Conservation (phyloP, 2,329 filamentous ascomycete genomes). For the Aspergillus ruber region DNA sequence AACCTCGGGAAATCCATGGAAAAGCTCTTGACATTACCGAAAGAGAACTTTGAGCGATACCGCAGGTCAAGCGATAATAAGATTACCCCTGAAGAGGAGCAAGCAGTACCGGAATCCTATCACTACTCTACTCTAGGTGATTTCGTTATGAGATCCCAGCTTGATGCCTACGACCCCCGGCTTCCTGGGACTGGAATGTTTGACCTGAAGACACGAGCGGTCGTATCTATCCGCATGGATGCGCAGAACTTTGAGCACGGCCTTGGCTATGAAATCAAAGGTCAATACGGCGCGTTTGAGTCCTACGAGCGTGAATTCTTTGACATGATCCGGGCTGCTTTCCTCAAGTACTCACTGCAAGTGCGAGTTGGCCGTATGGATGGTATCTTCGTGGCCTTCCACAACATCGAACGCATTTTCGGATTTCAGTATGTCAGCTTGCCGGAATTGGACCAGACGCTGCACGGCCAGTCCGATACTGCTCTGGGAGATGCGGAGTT, state of each 20-base stretch:
- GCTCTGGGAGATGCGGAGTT: slow-evolving; percentile 77
- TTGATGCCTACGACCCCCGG: slow-evolving; percentile 81
- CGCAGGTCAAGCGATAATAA: slow-evolving; percentile 61
- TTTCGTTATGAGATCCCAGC: slow-evolving; percentile 89
- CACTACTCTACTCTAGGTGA: slow-evolving; percentile 83
- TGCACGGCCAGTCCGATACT: slow-evolving; percentile 70
- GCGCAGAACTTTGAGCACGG: slow-evolving; percentile 64
- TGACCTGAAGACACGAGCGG: slow-evolving; percentile 90
- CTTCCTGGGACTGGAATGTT: slow-evolving; percentile 90
- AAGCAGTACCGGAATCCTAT: slow-evolving; percentile 67
- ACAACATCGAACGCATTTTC: slow-evolving; percentile 92
- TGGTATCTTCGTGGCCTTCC: slow-evolving; percentile 93
- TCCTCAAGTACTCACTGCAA: slow-evolving; percentile 94
- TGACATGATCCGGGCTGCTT: slow-evolving; percentile 91
- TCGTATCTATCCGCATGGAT: slow-evolving; percentile 88
- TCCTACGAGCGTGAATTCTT: slow-evolving; percentile 95
- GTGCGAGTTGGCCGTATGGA: slow-evolving; percentile 98
- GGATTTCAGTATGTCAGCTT: slow-evolving; percentile 93
- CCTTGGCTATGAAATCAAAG: slow-evolving; percentile 77
- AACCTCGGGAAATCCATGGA: slow-evolving; percentile 95
- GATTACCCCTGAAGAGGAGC: slow-evolving; percentile 61
- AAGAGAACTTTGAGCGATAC: slow-evolving; percentile 79
- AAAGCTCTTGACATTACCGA: slow-evolving; percentile 80
- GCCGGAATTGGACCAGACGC: slow-evolving; percentile 75
- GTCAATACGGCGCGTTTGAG: slow-evolving; percentile 69